These are phyloP conservation scores for Puccinia sorghi DNA, from an alignment of 1,284 basidiomycete genomes.

Conservation along the genomic window DNA sequence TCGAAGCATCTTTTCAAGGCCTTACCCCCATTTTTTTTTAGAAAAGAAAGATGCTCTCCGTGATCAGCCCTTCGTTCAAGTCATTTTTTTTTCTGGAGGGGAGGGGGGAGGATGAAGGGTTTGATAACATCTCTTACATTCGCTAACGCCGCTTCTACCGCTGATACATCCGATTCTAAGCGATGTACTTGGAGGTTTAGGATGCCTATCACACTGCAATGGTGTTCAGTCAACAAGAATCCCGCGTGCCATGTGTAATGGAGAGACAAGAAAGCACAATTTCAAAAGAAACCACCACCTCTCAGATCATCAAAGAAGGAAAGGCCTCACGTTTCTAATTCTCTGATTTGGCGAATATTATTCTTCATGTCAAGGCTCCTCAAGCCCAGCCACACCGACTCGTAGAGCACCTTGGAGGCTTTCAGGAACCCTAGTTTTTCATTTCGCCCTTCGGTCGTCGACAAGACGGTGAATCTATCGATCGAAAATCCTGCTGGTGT, in stretches of 20 bases:
- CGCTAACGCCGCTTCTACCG: neutral
- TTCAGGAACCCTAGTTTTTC: conserved; percentile 13
- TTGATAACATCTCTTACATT: neutral
- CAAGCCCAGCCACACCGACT: conserved; percentile 25
- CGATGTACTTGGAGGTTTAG: conserved; percentile 9
- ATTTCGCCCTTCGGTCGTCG: neutral
- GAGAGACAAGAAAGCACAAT: too few relatives aligned
- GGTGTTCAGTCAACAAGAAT: too few relatives aligned
- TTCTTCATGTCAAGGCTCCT: neutral
- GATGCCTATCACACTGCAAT: neutral
- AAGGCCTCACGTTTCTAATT: conserved; percentile 15
- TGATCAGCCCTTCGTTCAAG: too few relatives aligned
- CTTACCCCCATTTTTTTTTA: neutral
- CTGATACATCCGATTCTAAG: neutral
- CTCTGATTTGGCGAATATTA: conserved; percentile 14
- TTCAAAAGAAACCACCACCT: too few relatives aligned
- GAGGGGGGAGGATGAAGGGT: neutral
- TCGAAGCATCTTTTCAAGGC: conserved; percentile 11
- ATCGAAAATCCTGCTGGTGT: conserved; percentile 5
- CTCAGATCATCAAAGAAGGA: too few relatives aligned
- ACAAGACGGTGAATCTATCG: neutral
- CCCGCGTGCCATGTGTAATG: too few relatives aligned
- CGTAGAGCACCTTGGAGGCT: conserved; percentile 8
- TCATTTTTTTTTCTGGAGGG: neutral
- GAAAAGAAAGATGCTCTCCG: too few relatives aligned